phyloP scores from a whole-genome alignment of 2,329 filamentous ascomycete species.

The Penicillium janthinellum region DNA sequence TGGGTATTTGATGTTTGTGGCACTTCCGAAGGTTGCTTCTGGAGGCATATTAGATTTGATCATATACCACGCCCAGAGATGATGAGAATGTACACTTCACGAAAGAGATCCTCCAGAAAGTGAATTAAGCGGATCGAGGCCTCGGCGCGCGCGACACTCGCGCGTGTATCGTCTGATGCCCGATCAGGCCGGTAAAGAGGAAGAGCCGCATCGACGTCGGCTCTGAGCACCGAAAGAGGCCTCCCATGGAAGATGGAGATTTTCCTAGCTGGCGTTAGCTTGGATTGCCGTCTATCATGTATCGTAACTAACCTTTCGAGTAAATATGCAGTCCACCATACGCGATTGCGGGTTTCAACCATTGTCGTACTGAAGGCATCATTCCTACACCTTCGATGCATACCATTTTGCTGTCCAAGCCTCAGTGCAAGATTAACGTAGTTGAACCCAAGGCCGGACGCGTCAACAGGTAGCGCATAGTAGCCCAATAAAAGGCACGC shows the following conservation, averaged over 20 bases:
- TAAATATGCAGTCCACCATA: slow-evolving; percentile 57
- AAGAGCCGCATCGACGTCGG: not conserved
- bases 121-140: not conserved
- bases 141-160: not conserved
- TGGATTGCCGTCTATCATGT: too few species aligned
- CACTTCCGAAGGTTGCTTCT: not conserved
- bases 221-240: not conserved
- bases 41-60: not conserved
- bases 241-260: slow-evolving; percentile 2
- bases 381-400: slow-evolving; percentile 53
- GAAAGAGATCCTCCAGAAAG: not conserved
- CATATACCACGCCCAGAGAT: not conserved
- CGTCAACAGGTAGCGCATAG: slow-evolving; percentile 55
- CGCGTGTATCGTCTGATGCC: not conserved
- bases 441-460: slow-evolving; percentile 54
- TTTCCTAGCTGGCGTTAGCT: not conserved
- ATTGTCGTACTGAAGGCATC: slow-evolving; percentile 44
- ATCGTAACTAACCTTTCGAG: slow-evolving; percentile 49
- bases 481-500: slow-evolving; percentile 56
- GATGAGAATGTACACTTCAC: not conserved
- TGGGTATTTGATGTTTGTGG: not conserved
- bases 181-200: not conserved
- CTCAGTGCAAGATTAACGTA: slow-evolving; percentile 55
- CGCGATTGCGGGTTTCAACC: slow-evolving; percentile 53
- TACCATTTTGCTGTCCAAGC: slow-evolving; percentile 57